Conservation (phyloP, 2,329 filamentous ascomycete genomes). For the Seiridium unicorne region DNA sequence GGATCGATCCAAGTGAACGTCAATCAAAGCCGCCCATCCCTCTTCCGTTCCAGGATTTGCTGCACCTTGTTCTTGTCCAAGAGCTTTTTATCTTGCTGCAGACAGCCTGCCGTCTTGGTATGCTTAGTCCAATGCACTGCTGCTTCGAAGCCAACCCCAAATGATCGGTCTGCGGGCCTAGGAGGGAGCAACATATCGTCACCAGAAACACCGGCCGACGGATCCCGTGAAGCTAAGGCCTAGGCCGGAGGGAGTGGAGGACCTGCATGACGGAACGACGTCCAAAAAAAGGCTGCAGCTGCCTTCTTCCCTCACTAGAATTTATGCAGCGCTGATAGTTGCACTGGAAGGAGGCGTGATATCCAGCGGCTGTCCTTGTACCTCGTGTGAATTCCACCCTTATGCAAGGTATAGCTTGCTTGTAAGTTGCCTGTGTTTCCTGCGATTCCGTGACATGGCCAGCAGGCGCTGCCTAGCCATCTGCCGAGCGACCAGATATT, state of each 20-base stretch:
- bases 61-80: background rate
- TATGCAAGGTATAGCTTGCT: conserved; percentile 25
- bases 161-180: background rate
- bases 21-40: too few species aligned
- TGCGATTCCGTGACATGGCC: too few species aligned
- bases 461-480: background rate
- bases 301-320: background rate
- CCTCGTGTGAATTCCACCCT: conserved; percentile 8
- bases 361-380: conserved; percentile 7
- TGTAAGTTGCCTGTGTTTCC: conserved; percentile 21
- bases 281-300: background rate
- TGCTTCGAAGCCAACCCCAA: background rate
- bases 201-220: background rate
- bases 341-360: conserved; percentile 12
- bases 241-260: background rate
- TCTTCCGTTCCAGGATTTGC: background rate
- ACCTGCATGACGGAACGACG: background rate
- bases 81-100: background rate
- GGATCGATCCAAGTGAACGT: background rate
- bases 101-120: background rate
- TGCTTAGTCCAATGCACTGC: background rate
- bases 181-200: background rate
- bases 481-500: background rate
- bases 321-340: conserved; percentile 10
- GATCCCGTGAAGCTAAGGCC: background rate